Evolutionary conservation across 106 monocot genomes (phyloP), one percentile per base, ranked within the genome.

Genomic region (Narthecium ossifragum): DNA sequence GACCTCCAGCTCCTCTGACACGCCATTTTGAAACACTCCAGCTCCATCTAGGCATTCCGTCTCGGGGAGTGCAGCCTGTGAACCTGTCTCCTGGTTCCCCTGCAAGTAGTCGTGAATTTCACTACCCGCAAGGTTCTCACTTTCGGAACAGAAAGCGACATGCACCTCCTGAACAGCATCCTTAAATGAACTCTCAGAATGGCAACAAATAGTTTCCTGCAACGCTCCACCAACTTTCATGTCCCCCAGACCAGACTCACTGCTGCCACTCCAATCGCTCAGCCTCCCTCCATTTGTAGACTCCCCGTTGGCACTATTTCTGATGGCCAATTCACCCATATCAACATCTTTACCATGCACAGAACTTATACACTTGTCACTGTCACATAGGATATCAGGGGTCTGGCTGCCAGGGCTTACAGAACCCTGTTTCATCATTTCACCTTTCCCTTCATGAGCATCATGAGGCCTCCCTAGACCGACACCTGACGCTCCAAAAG

Each of bases 1-100:
- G 14, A 73, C 73, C 73, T 73, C 59, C 20, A 60, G 55, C 34
- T 73, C 57, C 22, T 73, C 65, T 30, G 59, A 15, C 25, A 59
- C 59, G 8, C 73, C 65, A 59, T 60, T 65, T 32, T 52, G 38
- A 25, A 51, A 36, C 12, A 33, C 13, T 32, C 34, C 52, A 53
- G 21, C 15, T 28, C 57, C 64, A 64, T 34, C 34, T 1, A 63
- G 30, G 37, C 21, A 46, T 37, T 62, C 24, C 14, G 34, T 39
- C 40, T 55, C 60, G 11, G 27, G 4, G 8, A 40, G 40, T 5
- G 41, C 60, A 5, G 15, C 60, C 4, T 26, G 25, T 17, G 30
- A 53, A 27, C 26, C 30, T 27, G 24, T 25, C n/a, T 31, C 32
- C 15, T 25, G 37, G 4, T 38, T 22, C 25, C 13, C 1, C 10